A percentile compares a stretch with the other conserved stretches of the same genome.
phyloP scores from a whole-genome alignment of 371 early-diverging fungal species.

The Circinella umbellata region DNA sequence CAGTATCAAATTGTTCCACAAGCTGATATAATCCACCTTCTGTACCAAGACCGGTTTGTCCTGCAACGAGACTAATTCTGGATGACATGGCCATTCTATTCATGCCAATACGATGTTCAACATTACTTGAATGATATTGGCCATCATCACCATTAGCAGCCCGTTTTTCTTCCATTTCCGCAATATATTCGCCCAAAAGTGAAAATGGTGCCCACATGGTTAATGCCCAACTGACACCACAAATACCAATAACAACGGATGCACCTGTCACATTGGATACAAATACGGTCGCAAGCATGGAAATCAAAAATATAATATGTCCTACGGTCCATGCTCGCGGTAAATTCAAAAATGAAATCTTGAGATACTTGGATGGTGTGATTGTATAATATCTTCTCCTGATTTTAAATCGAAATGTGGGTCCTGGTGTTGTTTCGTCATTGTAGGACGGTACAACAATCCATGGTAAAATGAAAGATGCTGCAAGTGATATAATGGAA shows the following conservation, averaged over 20 bases:
- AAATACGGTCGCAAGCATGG: conserved; percentile 71
- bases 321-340: conserved; percentile 75
- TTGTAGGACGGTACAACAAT: conserved; percentile 33
- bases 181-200: conserved; percentile 84
- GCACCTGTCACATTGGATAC: conserved; percentile 56
- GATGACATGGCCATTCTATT: conserved; percentile 28
- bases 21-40: conserved; percentile 47
- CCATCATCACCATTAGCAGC: background rate
- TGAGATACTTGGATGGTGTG: conserved; percentile 24
- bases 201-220: conserved; percentile 94
- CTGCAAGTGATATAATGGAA: conserved; percentile 74
- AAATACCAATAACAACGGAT: conserved; percentile 68
- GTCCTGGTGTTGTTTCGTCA: background rate
- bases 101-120: conserved; percentile 8
- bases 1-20: conserved; percentile 24
- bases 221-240: conserved; percentile 89
- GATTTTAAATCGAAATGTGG: conserved; percentile 9
- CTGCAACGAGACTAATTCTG: conserved; percentile 32
- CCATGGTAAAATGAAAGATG: conserved; percentile 76
- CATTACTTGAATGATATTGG: background rate
- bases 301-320: conserved; percentile 67
- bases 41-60: conserved; percentile 35
- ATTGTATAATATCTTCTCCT: conserved; percentile 20
- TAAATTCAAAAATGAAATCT: conserved; percentile 48
- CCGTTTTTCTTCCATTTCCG: conserved; percentile 38